Evolutionary conservation across 202 grass and related monocot genomes (phyloP).

Genomic region (Hordeum pubiflorum): DNA sequence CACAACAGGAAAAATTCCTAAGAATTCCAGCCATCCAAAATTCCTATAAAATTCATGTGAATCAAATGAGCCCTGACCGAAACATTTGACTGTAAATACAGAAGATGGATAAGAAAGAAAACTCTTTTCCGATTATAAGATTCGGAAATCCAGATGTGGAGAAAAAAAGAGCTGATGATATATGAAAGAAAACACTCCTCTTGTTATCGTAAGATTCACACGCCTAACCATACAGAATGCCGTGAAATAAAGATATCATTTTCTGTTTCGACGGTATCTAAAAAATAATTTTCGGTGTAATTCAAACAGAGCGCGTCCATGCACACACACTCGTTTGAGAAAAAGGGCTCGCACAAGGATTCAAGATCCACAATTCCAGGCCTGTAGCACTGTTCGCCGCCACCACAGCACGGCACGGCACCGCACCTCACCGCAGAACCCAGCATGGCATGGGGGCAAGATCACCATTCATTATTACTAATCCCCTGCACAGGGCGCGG

Average conservation of each 20-base stretch:
- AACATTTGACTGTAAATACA: neutral
- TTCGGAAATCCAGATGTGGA: neutral
- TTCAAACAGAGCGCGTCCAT: neutral
- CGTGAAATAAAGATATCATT: no score
- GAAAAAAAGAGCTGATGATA: neutral
- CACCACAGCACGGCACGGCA: neutral
- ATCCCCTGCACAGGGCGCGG: neutral
- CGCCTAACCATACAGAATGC: neutral
- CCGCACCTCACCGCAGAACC: neutral
- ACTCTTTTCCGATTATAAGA: neutral
- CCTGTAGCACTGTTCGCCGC: neutral
- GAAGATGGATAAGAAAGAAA: neutral
- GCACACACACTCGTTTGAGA: neutral
- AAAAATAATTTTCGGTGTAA: neutral
- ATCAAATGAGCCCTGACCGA: neutral
- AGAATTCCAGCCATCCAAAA: no score
- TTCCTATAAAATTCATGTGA: no score
- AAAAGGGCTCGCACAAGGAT: neutral
- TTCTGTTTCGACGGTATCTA: no score
- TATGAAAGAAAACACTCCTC: neutral
- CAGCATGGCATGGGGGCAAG: neutral
- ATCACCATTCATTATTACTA: neutral
- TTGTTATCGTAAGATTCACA: neutral
- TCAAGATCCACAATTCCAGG: neutral
- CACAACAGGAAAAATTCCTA: no score